A percentile compares a stretch with the other conserved stretches of the same genome.
Conservation (phyloP, 176 grass and related monocot genomes). For the Miscanthus lutarioriparius region DNA sequence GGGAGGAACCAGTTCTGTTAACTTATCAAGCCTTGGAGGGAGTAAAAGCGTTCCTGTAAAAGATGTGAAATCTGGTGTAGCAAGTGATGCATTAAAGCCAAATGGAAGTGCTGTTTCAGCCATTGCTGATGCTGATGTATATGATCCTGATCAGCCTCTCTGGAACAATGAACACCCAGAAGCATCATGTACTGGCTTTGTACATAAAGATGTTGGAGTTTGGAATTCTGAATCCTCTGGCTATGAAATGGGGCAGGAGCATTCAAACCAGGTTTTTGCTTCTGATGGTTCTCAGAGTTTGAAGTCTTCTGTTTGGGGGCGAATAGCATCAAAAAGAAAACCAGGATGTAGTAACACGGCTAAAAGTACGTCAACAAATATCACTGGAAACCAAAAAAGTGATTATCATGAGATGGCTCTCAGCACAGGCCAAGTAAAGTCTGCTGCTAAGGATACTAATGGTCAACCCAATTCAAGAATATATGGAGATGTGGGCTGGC, state of each 20-base stretch:
- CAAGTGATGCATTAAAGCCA: conserved; percentile 62
- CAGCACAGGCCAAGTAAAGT: conserved; percentile 44
- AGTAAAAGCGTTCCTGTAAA: conserved; percentile 53
- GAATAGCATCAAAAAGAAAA: conserved; percentile 59
- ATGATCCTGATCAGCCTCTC: conserved; percentile 98
- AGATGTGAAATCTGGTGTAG: conserved; percentile 54
- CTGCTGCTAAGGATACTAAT: conserved; percentile 38
- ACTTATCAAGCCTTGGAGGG: conserved; percentile 39
- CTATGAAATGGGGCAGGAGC: conserved; percentile 42
- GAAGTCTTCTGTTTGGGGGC: conserved; percentile 82
- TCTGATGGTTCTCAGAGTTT: conserved; percentile 44
- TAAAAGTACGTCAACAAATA: conserved; percentile 40
- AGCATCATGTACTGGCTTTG: conserved; percentile 55
- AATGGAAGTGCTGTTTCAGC: conserved; percentile 55
- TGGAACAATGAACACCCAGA: conserved; percentile 75
- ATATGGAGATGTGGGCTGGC: conserved; percentile 42
- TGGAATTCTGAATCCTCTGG: conserved; percentile 59
- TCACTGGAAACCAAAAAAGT: conserved; percentile 42
- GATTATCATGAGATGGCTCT: conserved; percentile 42
- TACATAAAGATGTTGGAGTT: conserved; percentile 42
- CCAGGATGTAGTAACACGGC: conserved; percentile 36
- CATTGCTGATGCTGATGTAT: conserved; percentile 81
- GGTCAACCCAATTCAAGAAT: conserved; percentile 42
- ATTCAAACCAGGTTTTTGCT: conserved; percentile 36
- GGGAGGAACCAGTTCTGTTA: conserved; percentile 45